A percentile compares a stretch with the other conserved stretches of the same genome.
Evolutionary conservation across 2,329 filamentous ascomycete species (phyloP).

Genomic region (Fusarium chuoi): DNA sequence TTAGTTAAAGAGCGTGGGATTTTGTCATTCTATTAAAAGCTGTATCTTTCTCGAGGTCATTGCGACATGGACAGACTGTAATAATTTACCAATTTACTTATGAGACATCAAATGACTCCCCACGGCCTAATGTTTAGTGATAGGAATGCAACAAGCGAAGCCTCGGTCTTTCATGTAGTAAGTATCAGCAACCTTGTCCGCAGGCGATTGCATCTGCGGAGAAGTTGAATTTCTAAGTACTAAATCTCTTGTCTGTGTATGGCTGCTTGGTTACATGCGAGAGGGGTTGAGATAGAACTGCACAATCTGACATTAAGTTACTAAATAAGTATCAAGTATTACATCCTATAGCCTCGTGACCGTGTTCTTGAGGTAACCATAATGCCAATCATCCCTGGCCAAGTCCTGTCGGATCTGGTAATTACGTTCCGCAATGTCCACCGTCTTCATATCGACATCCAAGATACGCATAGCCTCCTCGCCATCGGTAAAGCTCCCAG

Average conservation of each 20-base stretch:
- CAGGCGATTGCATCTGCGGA: not conserved
- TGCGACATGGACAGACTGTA: not conserved
- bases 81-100: not conserved
- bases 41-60: not conserved
- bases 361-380: conserved; percentile 47
- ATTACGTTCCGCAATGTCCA: conserved; percentile 76
- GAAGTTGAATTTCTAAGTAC: no score
- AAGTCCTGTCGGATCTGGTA: conserved; percentile 71
- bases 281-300: not conserved
- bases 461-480: conserved; percentile 71
- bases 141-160: not conserved
- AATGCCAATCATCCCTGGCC: conserved; percentile 70
- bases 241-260: no score
- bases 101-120: not conserved
- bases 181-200: not conserved
- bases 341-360: not conserved
- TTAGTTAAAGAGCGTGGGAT: not conserved
- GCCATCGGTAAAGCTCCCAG: conserved; percentile 62
- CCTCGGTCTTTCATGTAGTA: not conserved
- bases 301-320: not conserved
- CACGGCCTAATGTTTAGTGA: rapidly evolving
- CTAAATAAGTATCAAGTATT: not conserved
- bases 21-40: not conserved
- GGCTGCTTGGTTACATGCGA: not conserved
- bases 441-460: conserved; percentile 71